These are phyloP conservation scores for Alternaria panax DNA, from an alignment of 2,329 filamentous ascomycete species.

Conservation along the genomic window DNA sequence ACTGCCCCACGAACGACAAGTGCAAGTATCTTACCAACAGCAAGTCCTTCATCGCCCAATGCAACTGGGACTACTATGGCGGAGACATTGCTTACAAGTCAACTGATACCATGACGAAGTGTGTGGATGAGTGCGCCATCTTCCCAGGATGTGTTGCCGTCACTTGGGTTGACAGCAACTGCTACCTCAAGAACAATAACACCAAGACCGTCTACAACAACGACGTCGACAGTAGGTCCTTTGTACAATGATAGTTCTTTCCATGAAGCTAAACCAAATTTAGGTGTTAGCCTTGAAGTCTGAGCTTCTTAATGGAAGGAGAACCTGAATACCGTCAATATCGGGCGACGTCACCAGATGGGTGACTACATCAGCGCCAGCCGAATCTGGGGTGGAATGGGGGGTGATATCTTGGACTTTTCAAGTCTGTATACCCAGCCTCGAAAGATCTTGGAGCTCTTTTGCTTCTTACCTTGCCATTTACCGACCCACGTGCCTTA, in stretches of 20 bases:
- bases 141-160: constrained; percentile 10
- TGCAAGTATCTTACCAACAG: constrained; percentile 9
- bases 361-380: not conserved
- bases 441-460: not conserved
- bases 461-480: not conserved
- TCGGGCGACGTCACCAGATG: not conserved
- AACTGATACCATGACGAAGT: not conserved
- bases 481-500: not conserved
- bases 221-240: constrained; percentile 8
- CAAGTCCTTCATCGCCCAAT: constrained; percentile 8
- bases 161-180: constrained; percentile 4
- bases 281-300: constrained; percentile 6
- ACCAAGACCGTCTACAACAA: constrained; percentile 8
- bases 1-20: constrained; percentile 12
- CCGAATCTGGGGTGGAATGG: not conserved
- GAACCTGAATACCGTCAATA: not conserved
- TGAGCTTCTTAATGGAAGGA: not conserved
- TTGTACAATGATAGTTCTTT: not conserved
- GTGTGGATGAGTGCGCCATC: constrained; percentile 7
- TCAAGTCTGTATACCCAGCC: not conserved
- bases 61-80: constrained; percentile 20
- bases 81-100: constrained; percentile 7
- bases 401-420: not conserved
- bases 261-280: not conserved
- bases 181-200: constrained; percentile 15